Percentiles rank a stretch among this genome's conserved stretches.
Conservation (phyloP, 164 flowering plant species). For the Paratinospora sagittata region DNA sequence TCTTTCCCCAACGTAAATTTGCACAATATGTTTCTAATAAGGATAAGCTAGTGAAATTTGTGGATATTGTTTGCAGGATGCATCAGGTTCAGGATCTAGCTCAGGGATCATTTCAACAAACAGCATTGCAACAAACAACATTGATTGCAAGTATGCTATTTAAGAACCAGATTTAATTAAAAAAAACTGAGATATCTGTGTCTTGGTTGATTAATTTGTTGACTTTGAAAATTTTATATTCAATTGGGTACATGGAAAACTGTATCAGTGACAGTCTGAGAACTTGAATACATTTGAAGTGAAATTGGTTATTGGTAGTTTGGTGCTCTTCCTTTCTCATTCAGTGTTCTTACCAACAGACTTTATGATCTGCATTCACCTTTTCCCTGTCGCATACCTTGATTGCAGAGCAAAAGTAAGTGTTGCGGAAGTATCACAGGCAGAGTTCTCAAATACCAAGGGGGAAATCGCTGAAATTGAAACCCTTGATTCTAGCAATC, state of each 20-base stretch:
- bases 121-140: too few relatives aligned
- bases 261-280: neutral
- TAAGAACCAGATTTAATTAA: too few relatives aligned
- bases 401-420: constrained; percentile 30
- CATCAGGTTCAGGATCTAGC: constrained; percentile 25
- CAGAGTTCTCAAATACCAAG: constrained; percentile 26
- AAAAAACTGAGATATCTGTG: neutral
- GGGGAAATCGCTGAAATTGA: constrained; percentile 29
- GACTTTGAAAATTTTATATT: neutral
- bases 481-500: constrained; percentile 23
- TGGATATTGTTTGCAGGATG: constrained; percentile 33
- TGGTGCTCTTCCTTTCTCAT: neutral
- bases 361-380: neutral
- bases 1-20: neutral
- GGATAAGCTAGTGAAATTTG: constrained; percentile 5
- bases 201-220: neutral
- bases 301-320: neutral
- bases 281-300: neutral
- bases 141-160: constrained; percentile 27
- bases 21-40: neutral
- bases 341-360: neutral
- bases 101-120: constrained; percentile 24
- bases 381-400: neutral
- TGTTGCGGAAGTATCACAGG: constrained; percentile 23
- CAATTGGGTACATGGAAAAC: neutral